A percentile compares a stretch with the other conserved stretches of the same genome.
phyloP scores from a whole-genome alignment of 202 grass and related monocot genomes.

The Panicum virgatum region DNA sequence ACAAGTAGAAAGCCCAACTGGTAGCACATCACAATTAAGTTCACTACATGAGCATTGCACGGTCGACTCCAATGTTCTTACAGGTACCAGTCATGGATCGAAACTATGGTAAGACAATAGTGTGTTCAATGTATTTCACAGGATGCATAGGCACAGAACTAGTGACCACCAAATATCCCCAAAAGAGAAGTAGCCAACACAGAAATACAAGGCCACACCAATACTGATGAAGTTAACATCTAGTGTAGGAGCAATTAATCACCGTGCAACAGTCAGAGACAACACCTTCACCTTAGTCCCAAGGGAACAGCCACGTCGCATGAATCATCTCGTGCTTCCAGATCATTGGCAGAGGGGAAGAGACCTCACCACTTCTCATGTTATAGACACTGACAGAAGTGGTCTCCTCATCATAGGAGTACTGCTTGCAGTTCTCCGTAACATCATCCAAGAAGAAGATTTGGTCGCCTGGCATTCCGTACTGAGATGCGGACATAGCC shows the following conservation, averaged over 20 bases:
- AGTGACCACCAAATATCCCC: background rate
- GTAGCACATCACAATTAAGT: background rate
- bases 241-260: background rate
- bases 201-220: background rate
- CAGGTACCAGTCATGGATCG: background rate
- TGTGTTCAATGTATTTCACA: too few species aligned
- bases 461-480: background rate
- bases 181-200: background rate
- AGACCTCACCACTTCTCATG: background rate
- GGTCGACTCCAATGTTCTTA: constrained; percentile 10
- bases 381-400: constrained; percentile 3
- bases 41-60: background rate
- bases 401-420: background rate
- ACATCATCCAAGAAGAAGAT: constrained; percentile 41
- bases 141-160: background rate
- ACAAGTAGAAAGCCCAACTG: background rate
- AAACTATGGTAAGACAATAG: background rate
- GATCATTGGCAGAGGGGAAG: background rate
- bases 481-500: constrained; percentile 23
- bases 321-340: constrained; percentile 23
- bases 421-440: background rate
- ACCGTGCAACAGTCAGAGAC: background rate
- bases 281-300: background rate
- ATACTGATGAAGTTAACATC: background rate
- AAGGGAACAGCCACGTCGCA: background rate